Evolutionary conservation across 306 rosid genomes (phyloP).

Genomic region (Inga oerstediana): DNA sequence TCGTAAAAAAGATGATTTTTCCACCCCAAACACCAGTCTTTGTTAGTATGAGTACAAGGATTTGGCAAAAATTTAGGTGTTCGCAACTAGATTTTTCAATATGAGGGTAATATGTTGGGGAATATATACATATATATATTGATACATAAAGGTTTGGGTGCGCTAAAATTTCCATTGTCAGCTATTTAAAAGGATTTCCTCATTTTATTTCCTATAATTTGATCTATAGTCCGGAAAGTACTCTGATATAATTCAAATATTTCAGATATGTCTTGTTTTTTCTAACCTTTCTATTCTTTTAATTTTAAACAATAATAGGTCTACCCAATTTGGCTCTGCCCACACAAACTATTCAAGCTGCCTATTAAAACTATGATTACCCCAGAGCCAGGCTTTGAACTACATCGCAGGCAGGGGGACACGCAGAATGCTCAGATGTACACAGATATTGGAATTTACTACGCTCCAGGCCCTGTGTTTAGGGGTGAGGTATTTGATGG

Average conservation of each 20-base stretch:
- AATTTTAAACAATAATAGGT: conserved; percentile 53
- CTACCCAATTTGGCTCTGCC: conserved; percentile 96
- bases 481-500: conserved; percentile 97
- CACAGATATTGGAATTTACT: conserved; percentile 93
- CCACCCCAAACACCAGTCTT: background rate
- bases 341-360: conserved; percentile 78
- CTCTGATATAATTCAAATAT: background rate
- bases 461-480: conserved; percentile 89
- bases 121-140: too few species aligned
- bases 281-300: background rate
- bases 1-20: background rate
- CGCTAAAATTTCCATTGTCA: background rate
- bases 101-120: background rate
- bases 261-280: background rate
- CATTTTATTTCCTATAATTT: conserved; percentile 20
- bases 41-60: background rate
- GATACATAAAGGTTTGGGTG: too few species aligned
- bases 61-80: background rate
- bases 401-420: conserved; percentile 88
- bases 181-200: conserved; percentile 9
- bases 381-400: conserved; percentile 95
- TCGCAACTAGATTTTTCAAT: background rate
- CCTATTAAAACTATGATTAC: conserved; percentile 77
- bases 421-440: conserved; percentile 86
- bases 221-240: background rate